phyloP scores from a whole-genome alignment of 179 eudicot species.

The Silene coronaria region DNA sequence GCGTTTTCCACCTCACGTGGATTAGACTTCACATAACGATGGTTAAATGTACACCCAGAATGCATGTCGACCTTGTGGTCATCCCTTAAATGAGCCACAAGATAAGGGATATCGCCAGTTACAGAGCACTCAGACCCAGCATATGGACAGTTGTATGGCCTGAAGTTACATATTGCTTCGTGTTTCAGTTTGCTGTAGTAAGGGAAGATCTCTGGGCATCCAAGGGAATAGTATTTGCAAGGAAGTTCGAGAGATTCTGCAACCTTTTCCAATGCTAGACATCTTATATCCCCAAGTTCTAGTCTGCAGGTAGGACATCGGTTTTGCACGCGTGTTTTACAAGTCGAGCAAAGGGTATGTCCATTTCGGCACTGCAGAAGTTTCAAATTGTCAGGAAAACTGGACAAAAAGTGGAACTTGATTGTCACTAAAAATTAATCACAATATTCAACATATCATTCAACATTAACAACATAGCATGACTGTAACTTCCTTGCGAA shows the following conservation, averaged over 20 bases:
- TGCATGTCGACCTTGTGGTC: conserved; percentile 70
- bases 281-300: conserved; percentile 70
- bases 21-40: conserved; percentile 75
- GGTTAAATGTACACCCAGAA: conserved; percentile 71
- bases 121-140: conserved; percentile 73
- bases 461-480: too few species aligned
- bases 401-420: neutral
- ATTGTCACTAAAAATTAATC: neutral
- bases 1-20: conserved; percentile 73
- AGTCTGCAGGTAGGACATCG: conserved; percentile 71
- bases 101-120: conserved; percentile 54
- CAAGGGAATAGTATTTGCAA: conserved; percentile 60
- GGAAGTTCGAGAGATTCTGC: conserved; percentile 69
- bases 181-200: conserved; percentile 70
- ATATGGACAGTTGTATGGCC: conserved; percentile 69
- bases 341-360: conserved; percentile 64
- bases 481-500: too few species aligned
- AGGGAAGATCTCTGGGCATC: conserved; percentile 66
- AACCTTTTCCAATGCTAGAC: conserved; percentile 63
- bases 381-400: conserved; percentile 9
- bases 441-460: too few species aligned
- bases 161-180: conserved; percentile 54
- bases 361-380: conserved; percentile 65
- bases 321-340: conserved; percentile 62
- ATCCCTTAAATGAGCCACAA: conserved; percentile 56